These are phyloP conservation scores for Trichophyton simii DNA, from an alignment of 2,329 filamentous ascomycete species.

Conservation along the genomic window DNA sequence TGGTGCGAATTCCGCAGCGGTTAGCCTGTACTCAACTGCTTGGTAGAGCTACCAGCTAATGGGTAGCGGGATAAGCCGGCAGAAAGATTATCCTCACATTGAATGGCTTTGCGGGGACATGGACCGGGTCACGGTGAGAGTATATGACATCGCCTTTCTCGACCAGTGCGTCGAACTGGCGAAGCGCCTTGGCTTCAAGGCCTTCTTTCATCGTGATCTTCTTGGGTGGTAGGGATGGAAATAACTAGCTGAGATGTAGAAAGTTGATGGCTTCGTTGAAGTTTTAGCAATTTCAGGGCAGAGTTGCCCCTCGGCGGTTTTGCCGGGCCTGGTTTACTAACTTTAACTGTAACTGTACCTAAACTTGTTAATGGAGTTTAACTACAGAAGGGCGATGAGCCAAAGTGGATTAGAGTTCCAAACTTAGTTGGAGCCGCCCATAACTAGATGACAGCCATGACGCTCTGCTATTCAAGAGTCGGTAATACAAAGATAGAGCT, in stretches of 20 bases:
- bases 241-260: not conserved
- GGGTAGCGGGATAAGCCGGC: not conserved
- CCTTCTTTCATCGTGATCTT: slow-evolving; percentile 8
- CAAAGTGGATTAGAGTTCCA: not conserved
- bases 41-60: not conserved
- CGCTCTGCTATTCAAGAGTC: not conserved
- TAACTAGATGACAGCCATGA: not conserved
- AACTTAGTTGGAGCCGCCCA: not conserved
- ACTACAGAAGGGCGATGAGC: too few species aligned
- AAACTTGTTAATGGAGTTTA: too few species aligned
- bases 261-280: not conserved
- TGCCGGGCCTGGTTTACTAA: not conserved
- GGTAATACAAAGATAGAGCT: not conserved
- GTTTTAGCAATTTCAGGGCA: not conserved
- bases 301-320: not conserved
- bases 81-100: slow-evolving; percentile 11
- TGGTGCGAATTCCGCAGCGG: not conserved
- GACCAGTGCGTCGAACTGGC: slow-evolving; percentile 16
- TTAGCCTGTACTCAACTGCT: not conserved
- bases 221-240: not conserved
- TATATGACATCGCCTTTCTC: slow-evolving; percentile 13
- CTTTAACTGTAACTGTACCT: not conserved
- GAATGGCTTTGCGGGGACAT: slow-evolving; percentile 13
- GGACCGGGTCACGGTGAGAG: slow-evolving; percentile 9
- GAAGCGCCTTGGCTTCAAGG: slow-evolving; percentile 11